Evolutionary conservation across 176 grass and related monocot genomes (phyloP), one percentile per base, ranked within the genome.

Genomic region (Metroxylon sagu): DNA sequence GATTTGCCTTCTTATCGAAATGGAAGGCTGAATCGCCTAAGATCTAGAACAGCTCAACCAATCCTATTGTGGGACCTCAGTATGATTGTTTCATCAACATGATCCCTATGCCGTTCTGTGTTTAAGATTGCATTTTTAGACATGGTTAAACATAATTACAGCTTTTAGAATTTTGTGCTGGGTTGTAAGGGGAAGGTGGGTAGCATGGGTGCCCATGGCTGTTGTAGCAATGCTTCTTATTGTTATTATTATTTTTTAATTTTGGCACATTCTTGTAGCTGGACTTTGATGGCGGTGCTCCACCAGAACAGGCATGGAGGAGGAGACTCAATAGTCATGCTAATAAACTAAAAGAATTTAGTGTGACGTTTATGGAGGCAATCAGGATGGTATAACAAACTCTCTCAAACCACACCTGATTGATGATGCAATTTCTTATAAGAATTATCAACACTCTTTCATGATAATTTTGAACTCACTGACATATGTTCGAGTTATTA

Each of bases 261-360:
- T 54, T 16, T 16, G 18, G 8, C 63, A 16, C 35, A 43, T 48
- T 49, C 29, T 23, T 85, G 64, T 69, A 96, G 92, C 68, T 96
- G 28, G 83, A 96, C 74, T 96, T 96, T 53, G 86, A 90, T 78
- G 86, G 85, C 54, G 92, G 86, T 7, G 82, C 92, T 19, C 92
- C 87, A 61, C 83, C 92, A 57, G 79, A 86, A 76, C 62, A 82
- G 73, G 92, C 92, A 77, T 96, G 92, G 92, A 77, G 92, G 67
- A 84, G 92, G 66, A 83, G 85, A 71, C 70, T 96, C 62, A 90
- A 77, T 54, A 90, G 92, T 56, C 92, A 96, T 66, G 92, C 92
- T 72, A 90, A 96, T 71, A 87, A 65, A 70, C 29, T 96, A 56
- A 96, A 90, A 65, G 86, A 96, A 78, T 96, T 96, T 71, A 96